phyloP scores from a whole-genome alignment of 371 early-diverging fungal genomes.

The Apophysomyces elegans region DNA sequence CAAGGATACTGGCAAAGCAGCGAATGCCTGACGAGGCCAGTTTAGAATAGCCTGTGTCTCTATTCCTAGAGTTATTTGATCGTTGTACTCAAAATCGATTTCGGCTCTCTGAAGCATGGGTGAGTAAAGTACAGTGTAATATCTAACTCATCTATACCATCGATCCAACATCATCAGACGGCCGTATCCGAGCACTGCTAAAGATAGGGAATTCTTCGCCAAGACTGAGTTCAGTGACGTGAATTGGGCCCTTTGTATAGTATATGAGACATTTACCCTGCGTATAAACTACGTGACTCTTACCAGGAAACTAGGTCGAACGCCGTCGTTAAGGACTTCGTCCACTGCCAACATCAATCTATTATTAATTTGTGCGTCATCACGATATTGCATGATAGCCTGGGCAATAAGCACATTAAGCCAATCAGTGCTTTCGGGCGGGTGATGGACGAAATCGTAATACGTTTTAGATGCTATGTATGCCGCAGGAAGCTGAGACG shows the following conservation, averaged over 20 bases:
- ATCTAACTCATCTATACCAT: conserved; percentile 50
- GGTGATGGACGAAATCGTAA: conserved; percentile 66
- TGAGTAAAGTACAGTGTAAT: not conserved
- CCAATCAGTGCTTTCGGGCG: conserved; percentile 91
- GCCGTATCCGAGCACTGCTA: conserved; percentile 70
- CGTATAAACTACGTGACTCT: conserved; percentile 15
- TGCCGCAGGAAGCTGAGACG: conserved; percentile 41
- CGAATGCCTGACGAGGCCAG: conserved; percentile 86
- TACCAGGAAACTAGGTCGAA: conserved; percentile 84
- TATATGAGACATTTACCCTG: not conserved
- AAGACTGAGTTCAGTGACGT: conserved; percentile 86
- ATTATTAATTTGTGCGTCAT: conserved; percentile 79
- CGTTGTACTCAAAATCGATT: conserved; percentile 81
- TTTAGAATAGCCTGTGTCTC: conserved; percentile 87
- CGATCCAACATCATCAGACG: conserved; percentile 72
- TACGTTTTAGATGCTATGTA: conserved; percentile 63
- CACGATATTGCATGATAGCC: conserved; percentile 79
- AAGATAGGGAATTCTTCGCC: conserved; percentile 91
- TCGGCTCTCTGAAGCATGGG: conserved; percentile 62
- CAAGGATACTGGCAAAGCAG: conserved; percentile 90
- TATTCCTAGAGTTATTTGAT: conserved; percentile 78
- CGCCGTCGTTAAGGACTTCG: conserved; percentile 76
- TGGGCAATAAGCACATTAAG: conserved; percentile 90
- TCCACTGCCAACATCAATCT: conserved; percentile 76
- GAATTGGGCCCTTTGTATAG: conserved; percentile 70